phyloP scores from a whole-genome alignment of 345 rosid genomes.

The Arabis alpina region DNA sequence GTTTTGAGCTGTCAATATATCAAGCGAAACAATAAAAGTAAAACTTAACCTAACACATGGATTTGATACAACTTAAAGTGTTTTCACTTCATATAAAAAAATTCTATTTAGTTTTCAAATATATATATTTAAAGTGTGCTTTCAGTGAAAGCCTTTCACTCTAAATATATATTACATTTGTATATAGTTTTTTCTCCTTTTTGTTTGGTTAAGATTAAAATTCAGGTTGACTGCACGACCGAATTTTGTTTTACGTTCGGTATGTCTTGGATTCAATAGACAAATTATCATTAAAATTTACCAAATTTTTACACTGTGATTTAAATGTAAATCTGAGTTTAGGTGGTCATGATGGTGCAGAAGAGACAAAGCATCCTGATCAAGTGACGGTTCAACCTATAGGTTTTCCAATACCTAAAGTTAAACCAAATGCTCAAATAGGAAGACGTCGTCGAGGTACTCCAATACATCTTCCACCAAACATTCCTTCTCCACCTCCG shows the following conservation, averaged over 20 bases:
- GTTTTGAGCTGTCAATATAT: not conserved
- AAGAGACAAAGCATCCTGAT: not conserved
- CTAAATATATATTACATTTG: too few relatives aligned
- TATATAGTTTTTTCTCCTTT: not conserved
- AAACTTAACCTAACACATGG: not conserved
- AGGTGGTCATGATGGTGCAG: not conserved
- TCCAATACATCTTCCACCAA: too few relatives aligned
- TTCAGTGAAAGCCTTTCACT: too few relatives aligned
- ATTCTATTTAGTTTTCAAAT: too few relatives aligned
- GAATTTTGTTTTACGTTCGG: not conserved
- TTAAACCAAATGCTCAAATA: too few relatives aligned
- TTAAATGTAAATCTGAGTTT: not conserved
- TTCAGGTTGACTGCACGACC: not conserved
- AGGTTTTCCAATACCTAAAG: too few relatives aligned
- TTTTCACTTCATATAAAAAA: not conserved
- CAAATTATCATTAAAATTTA: not conserved
- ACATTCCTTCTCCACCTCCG: too few relatives aligned
- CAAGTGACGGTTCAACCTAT: not conserved
- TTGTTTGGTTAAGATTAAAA: not conserved
- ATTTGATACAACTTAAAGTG: not conserved
- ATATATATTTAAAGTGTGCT: too few relatives aligned
- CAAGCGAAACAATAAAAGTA: not conserved
- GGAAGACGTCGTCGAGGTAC: too few relatives aligned
- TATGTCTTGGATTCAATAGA: not conserved
- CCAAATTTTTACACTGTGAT: not conserved